These are phyloP conservation scores for Coniella vitis DNA, from an alignment of 2,329 filamentous ascomycete species.

Conservation along the genomic window DNA sequence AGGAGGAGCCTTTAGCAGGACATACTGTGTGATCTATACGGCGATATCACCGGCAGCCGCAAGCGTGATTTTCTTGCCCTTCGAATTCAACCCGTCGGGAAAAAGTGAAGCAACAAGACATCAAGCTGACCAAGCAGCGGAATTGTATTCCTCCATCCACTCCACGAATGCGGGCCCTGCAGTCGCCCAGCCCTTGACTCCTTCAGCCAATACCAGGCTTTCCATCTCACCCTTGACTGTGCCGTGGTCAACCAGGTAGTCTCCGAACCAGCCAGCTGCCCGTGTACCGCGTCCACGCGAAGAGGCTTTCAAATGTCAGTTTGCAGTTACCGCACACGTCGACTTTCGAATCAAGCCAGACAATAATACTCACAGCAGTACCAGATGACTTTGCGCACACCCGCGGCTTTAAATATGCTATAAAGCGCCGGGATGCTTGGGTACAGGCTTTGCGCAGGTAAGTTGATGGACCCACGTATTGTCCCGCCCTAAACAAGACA, in stretches of 20 bases:
- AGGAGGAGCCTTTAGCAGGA: no score
- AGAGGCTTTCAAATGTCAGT: constrained; percentile 35
- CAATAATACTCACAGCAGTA: no score
- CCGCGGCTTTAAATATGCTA: constrained; percentile 33
- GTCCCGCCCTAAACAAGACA: constrained; percentile 42
- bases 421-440: constrained; percentile 36
- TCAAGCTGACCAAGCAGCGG: no score
- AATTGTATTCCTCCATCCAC: constrained; percentile 44
- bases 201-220: constrained; percentile 43
- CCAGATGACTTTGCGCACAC: constrained; percentile 35
- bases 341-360: no score
- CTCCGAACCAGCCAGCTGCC: constrained; percentile 49
- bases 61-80: no score
- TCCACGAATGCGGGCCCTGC: constrained; percentile 40
- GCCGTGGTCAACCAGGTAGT: constrained; percentile 40
- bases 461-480: constrained; percentile 46
- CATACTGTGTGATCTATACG: no score
- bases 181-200: constrained; percentile 47
- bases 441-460: constrained; percentile 41
- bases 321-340: neutral
- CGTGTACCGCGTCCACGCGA: constrained; percentile 47
- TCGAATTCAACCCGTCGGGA: no score
- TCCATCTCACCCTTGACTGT: constrained; percentile 33
- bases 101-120: no score
- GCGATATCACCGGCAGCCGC: no score